Base-by-base conservation (phyloP, 139 green algal species). In the Coelastrella sp. region DNA sequence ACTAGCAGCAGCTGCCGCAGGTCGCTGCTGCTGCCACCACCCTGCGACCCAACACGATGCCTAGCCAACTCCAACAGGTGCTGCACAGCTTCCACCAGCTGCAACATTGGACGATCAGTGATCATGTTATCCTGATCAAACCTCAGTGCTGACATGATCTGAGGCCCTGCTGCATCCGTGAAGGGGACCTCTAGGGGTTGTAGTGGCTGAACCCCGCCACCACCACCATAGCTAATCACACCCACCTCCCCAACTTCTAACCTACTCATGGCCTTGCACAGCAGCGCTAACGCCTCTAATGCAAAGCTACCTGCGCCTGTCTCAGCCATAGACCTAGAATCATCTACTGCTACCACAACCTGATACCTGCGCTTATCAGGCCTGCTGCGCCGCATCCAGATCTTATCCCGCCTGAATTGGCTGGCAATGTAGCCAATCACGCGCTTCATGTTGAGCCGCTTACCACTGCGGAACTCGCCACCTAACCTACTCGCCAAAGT, bases 391-490 rank as follows among this genome's bases (percentile, higher is more conserved):
- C 98, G 93, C 94, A 99, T 94, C 98, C 98, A 99, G 92, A 99
- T 99, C 95, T 99, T 99, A 95, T 99, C 98, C 86, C 98, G 97
- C n/a, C 97, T 93, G 92, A 98, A 99, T 86, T 99, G 95, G 47
- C 79, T 95, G 13, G 98, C 98, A 80, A 99, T 99, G 95, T 99
- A 99, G 23, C 95, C 94, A n/a, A 99, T 99, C 32, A 99, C 95
- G 87, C 98, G 97, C 89, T 98, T 98, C 98, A 99, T 99, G 95
- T 97, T 99, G 92, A 99, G 97, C 85, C 98, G 96, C 95, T 99
- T 99, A 77, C 98, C 95, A 14, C 96, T 99, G 54, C 96, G 94
- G 96, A 97, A 99, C 89, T 99, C 98, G 0, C 98, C 98, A 10
- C 95, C 97, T 75, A 92, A 94, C 94, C 91, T 92, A 85, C 87